phyloP scores from a whole-genome alignment of 306 rosid genomes.

The Alnus glutinosa region DNA sequence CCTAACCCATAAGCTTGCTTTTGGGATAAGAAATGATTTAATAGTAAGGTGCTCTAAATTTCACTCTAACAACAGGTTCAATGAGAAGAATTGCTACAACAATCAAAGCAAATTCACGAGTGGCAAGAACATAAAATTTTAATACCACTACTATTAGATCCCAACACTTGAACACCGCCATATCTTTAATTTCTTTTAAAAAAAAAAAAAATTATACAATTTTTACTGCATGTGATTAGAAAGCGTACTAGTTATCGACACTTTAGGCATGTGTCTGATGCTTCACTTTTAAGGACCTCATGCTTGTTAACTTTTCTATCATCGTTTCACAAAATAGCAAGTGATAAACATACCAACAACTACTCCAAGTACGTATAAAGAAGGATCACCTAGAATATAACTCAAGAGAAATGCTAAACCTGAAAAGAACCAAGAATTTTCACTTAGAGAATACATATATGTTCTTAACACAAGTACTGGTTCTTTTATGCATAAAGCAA shows the following conservation, averaged over 20 bases:
- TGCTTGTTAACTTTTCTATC: background rate
- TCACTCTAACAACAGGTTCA: background rate
- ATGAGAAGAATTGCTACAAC: background rate
- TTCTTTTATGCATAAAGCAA: background rate
- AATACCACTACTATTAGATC: background rate
- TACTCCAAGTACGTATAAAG: background rate
- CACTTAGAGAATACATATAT: background rate
- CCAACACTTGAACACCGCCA: background rate
- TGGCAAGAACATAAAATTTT: background rate
- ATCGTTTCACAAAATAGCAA: background rate
- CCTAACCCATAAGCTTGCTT: too few species aligned
- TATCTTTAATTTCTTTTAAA: background rate
- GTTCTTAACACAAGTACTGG: background rate
- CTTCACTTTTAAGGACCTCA: background rate
- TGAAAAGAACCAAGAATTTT: background rate
- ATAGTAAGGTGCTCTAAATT: background rate
- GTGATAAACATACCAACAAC: too few species aligned
- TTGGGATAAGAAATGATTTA: too few species aligned
- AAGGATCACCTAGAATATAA: background rate
- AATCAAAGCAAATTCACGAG: background rate
- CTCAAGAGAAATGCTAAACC: background rate
- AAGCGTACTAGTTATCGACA: background rate
- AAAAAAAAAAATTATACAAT: too few species aligned
- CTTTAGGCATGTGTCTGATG: background rate
- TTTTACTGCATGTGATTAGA: background rate